Evolutionary conservation across 2,329 filamentous ascomycete genomes (phyloP).

Genomic region (Eutypella sp.): DNA sequence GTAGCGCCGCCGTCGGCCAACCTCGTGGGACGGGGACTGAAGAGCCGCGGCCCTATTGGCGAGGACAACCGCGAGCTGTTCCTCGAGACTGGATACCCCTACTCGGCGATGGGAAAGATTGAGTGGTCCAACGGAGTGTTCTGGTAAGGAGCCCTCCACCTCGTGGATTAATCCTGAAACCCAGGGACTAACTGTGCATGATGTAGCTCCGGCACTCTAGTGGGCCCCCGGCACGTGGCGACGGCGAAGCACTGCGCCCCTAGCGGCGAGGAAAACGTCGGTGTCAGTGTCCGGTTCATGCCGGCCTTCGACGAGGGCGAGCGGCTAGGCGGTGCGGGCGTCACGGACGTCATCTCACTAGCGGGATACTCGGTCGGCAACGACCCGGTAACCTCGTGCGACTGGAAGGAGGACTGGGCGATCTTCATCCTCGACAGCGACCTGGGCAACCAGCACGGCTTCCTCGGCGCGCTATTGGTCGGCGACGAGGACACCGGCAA

Average conservation of each 20-base stretch:
- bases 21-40: neutral
- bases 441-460: constrained; percentile 14
- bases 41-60: neutral
- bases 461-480: constrained; percentile 11
- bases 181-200: neutral
- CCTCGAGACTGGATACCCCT: constrained; percentile 1
- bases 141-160: no score
- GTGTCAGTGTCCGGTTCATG: constrained; percentile 9
- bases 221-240: constrained; percentile 17
- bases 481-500: neutral
- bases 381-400: constrained; percentile 8
- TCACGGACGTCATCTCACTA: neutral
- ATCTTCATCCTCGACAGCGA: constrained; percentile 16
- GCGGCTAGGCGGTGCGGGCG: constrained; percentile 2
- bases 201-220: constrained; percentile 1
- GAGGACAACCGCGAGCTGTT: constrained; percentile 1
- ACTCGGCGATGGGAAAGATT: constrained; percentile 2
- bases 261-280: constrained; percentile 2
- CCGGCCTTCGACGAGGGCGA: constrained; percentile 15
- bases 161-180: no score
- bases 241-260: constrained; percentile 19
- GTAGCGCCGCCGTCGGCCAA: neutral
- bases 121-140: constrained; percentile 3
- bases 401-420: constrained; percentile 18
- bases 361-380: neutral